Base-by-base conservation (phyloP, 225 moss, liverwort and hornwort genomes). In the Pseudoscleropodium purum region DNA sequence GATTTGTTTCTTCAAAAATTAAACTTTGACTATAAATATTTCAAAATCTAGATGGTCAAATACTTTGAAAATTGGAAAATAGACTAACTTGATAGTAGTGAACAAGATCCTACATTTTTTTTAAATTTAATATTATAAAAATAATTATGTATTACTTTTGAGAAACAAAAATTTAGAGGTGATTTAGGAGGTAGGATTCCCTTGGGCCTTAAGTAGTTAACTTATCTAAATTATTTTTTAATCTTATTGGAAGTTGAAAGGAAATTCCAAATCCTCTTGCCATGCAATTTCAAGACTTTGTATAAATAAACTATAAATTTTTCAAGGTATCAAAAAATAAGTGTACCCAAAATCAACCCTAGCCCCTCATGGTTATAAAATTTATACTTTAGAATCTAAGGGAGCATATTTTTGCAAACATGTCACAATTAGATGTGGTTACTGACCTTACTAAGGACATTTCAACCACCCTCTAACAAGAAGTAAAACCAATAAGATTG, bases 151-250 rank as follows among this genome's bases (percentile, higher is more conserved):
- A 13, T 23, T 69, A 23, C 12, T 69, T 69, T n/a, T 37, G 23
- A 23, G 0, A n/a, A n/a, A 18, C 5, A 1, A 1, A 0, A n/a
- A 0, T 69, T 23, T n/a, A 69, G 23, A 69, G 4, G 13, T 13
- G 7, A n/a, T 24, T n/a, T 21, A 0, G 3, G 6, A 20, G 6
- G 12, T 68, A 37, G 11, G 37, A 62, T 1, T 11, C 25, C 11
- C 8, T 60, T 25, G 5, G 9, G 39, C 0, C 27, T 72, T 15
- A 9, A 41, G 14, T 9, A 2, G 4, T 26, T 43, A 27, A 26
- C 26, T 0, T 74, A 5, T 18, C 10, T 10, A 74, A 45, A 45
- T 74, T 43, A 27, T 29, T 74, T 45, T 74, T 74, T 17, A 17
- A 41, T 43, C 43, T 15, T 43, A 1, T 16, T 8, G 5, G 9